These are phyloP conservation scores for Sarocladium brachiariae DNA, from an alignment of 2,329 filamentous ascomycete species.

Conservation along the genomic window DNA sequence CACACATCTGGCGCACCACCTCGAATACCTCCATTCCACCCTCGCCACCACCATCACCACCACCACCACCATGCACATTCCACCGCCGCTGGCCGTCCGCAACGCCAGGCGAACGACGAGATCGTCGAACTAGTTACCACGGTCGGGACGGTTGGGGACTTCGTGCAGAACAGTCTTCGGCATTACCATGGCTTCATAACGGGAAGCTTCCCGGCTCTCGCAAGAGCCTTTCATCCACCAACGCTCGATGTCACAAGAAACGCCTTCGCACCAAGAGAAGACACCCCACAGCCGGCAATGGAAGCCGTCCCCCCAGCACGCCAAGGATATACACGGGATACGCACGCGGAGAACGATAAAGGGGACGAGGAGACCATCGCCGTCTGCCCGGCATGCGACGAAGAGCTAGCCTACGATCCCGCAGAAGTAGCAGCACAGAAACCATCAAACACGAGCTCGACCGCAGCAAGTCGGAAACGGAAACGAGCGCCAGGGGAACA, in stretches of 20 bases:
- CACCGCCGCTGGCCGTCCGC: conserved; percentile 8
- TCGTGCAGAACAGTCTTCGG: conserved; percentile 5
- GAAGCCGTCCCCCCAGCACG: conserved; percentile 58
- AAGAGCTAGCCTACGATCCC: conserved; percentile 73
- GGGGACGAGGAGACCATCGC: conserved; percentile 60
- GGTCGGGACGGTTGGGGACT: conserved; percentile 1
- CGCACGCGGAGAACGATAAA: conserved; percentile 27
- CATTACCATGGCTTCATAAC: conserved; percentile 9
- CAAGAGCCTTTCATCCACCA: neutral
- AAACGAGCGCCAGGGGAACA: conserved; percentile 57
- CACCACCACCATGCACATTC: neutral
- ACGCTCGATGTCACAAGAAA: conserved; percentile 17
- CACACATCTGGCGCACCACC: conserved; percentile 2
- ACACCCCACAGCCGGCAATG: conserved; percentile 41
- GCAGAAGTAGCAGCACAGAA: conserved; percentile 22
- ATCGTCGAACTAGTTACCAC: conserved; percentile 16
- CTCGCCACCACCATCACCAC: too few species aligned
- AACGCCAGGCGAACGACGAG: conserved; percentile 15
- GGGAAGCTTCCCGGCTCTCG: neutral
- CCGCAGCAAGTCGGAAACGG: conserved; percentile 26
- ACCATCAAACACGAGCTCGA: conserved; percentile 10
- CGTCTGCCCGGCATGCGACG: conserved; percentile 79
- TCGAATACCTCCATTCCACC: conserved; percentile 10
- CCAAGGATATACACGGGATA: conserved; percentile 75
- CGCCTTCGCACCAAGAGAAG: conserved; percentile 25